Evolutionary conservation across 2,329 filamentous ascomycete genomes (phyloP).

Genomic region (Coleophoma eucalyptorum): DNA sequence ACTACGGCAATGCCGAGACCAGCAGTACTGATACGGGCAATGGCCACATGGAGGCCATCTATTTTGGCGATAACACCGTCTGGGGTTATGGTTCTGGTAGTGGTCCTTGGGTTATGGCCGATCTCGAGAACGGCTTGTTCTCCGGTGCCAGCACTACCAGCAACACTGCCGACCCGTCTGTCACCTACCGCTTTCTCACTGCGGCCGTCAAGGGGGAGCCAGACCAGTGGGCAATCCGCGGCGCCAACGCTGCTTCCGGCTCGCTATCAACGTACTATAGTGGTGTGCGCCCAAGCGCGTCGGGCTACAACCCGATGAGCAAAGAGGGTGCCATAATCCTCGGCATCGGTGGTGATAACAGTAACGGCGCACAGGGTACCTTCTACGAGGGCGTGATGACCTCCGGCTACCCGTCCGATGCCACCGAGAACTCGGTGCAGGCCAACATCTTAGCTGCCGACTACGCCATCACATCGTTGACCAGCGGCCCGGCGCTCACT

Average conservation of each 20-base stretch:
- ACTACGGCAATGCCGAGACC: constrained; percentile 55
- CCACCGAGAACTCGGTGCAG: constrained; percentile 51
- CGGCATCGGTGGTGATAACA: constrained; percentile 64
- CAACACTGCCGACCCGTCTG: constrained; percentile 48
- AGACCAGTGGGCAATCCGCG: constrained; percentile 56
- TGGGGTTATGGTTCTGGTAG: constrained; percentile 55
- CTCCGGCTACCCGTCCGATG: constrained; percentile 52
- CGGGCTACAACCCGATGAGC: constrained; percentile 56
- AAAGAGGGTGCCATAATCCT: constrained; percentile 62
- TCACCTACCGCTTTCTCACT: constrained; percentile 53
- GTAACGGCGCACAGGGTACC: constrained; percentile 52
- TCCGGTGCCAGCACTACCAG: constrained; percentile 42
- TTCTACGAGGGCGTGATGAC: constrained; percentile 64
- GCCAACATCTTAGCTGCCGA: constrained; percentile 55
- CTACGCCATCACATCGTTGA: constrained; percentile 45
- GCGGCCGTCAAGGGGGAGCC: constrained; percentile 51
- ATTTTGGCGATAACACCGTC: constrained; percentile 50
- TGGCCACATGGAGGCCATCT: constrained; percentile 67
- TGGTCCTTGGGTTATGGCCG: constrained; percentile 67
- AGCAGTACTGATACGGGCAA: constrained; percentile 50
- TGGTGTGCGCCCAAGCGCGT: constrained; percentile 45
- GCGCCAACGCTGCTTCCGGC: constrained; percentile 51
- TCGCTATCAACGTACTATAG: constrained; percentile 54
- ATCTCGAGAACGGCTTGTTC: constrained; percentile 65
- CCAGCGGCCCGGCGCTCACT: constrained; percentile 41